phyloP scores from a whole-genome alignment of 2,329 filamentous ascomycete species.

The Macrophomina pseudophaseolina region DNA sequence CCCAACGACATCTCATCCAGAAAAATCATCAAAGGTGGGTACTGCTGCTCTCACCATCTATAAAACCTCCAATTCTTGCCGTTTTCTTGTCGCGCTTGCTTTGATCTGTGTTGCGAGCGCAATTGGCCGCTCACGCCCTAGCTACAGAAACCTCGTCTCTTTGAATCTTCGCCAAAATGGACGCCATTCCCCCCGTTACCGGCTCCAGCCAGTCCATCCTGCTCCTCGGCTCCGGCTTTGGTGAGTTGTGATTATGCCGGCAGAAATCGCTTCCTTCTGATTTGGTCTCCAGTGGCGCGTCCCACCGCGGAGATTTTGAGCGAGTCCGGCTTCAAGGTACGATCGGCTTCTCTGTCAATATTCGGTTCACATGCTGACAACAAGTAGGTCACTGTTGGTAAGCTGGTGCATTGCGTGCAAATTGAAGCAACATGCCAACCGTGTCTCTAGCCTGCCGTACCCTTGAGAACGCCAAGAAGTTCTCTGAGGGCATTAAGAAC shows the following conservation, averaged over 20 bases:
- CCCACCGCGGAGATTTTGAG: conserved; percentile 65
- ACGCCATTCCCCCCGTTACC: conserved; percentile 7
- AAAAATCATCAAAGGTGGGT: conserved; percentile 12
- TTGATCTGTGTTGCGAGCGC: background rate
- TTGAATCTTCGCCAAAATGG: conserved; percentile 23
- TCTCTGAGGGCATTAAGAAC: conserved; percentile 72
- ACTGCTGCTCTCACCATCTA: background rate
- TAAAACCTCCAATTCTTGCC: background rate
- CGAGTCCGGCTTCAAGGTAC: conserved; percentile 60
- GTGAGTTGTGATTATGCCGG: conserved; percentile 25
- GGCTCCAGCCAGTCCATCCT: conserved; percentile 40
- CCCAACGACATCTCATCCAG: conserved; percentile 16
- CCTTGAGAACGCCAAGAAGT: conserved; percentile 74
- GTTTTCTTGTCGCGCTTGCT: background rate
- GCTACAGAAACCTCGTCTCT: background rate
- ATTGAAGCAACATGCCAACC: background rate
- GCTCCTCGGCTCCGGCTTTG: conserved; percentile 47
- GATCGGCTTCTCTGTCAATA: background rate
- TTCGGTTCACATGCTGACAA: background rate
- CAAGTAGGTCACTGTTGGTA: conserved; percentile 55
- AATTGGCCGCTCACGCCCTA: conserved; percentile 16
- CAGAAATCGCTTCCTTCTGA: conserved; percentile 20
- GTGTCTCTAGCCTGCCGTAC: conserved; percentile 73
- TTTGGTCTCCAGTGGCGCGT: conserved; percentile 46
- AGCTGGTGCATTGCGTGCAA: conserved; percentile 28